Conservation (phyloP, 148 eudicot species). For the Fagopyrum esculentum region DNA sequence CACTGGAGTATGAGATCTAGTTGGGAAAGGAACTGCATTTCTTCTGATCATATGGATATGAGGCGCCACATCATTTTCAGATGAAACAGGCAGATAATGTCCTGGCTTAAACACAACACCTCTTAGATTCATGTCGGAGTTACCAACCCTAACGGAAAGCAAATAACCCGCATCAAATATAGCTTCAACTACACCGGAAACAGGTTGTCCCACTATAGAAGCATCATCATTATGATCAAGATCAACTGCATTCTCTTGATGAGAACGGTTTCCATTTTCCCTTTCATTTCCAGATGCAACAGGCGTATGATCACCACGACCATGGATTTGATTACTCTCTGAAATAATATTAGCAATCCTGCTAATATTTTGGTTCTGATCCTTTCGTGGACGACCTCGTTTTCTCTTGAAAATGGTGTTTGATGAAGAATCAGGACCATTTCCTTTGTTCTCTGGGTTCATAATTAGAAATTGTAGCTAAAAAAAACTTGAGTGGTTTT, state of each 20-base stretch:
- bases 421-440: conserved; percentile 20
- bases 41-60: conserved; percentile 58
- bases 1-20: conserved; percentile 18
- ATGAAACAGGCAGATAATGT: conserved; percentile 60
- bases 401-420: conserved; percentile 45
- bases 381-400: conserved; percentile 92
- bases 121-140: conserved; percentile 55
- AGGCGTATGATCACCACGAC: conserved; percentile 18
- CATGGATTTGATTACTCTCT: conserved; percentile 17
- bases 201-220: conserved; percentile 26
- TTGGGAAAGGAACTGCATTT: conserved; percentile 43
- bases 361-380: conserved; percentile 19
- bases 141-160: conserved; percentile 49
- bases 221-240: conserved; percentile 8
- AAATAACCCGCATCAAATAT: conserved; percentile 34
- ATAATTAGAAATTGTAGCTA: conserved; percentile 27
- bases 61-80: conserved; percentile 79
- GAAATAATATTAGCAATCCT: conserved; percentile 11
- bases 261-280: conserved; percentile 20
- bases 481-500: background rate
- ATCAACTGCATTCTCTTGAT: conserved; percentile 14
- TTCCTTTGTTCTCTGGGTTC: conserved; percentile 37
- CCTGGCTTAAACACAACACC: conserved; percentile 95
- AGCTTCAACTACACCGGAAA: conserved; percentile 37
- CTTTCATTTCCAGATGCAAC: conserved; percentile 31